Base-by-base conservation (phyloP, 768 basidiomycete genomes). In the Tulasnella sp. region DNA sequence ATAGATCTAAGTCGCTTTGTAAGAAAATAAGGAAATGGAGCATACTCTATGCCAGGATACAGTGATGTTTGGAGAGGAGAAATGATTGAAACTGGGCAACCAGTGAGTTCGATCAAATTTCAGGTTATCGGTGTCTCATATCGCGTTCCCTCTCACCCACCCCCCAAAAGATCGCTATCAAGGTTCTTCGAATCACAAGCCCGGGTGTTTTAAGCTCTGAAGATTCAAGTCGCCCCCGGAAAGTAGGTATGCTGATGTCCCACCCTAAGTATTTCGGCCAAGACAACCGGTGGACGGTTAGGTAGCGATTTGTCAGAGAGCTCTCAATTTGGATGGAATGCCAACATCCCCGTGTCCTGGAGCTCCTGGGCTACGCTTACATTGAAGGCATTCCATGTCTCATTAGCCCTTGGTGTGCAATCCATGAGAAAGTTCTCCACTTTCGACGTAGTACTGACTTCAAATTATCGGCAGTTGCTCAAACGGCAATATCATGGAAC, bases 401-500 rank as follows among this genome's bases (percentile, higher is more conserved):
- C n/a, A n/a, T n/a, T n/a, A 44, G n/a, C 75, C 46, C 61, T 20
- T 77, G 37, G 26, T 55, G n/a, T 5, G 75, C 1, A 73, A 5
- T 61, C 29, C 75, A 9, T 2, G 35, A 5, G 2, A 5, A 5
- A 35, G 35, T 10, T 73, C 37, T n/a, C 42, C 7, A 7, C 6
- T 3, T 11, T 23, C 48, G 55, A n/a, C 13, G 10, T 51, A 3
- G 44, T 9, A 9, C 44, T 44, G 1, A 44, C 35, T 35, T 44
- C 13, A 9, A 16, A 46, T 77, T 16, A 23, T 4, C 37, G 29
- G 13, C 18, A 70, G 75, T 61, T 77, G 51, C 55, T 20, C 16
- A n/a, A 32, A 69, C 26, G 75, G 75, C 9, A 77, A 77, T 42
- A 40, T 77, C 10, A 29, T 18, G 4, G 32, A 77, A 46, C 67